Percentiles rank a stretch among this genome's conserved stretches.
These are phyloP conservation scores for Alternaria rosae DNA, from an alignment of 2,329 filamentous ascomycete genomes.

Conservation along the genomic window DNA sequence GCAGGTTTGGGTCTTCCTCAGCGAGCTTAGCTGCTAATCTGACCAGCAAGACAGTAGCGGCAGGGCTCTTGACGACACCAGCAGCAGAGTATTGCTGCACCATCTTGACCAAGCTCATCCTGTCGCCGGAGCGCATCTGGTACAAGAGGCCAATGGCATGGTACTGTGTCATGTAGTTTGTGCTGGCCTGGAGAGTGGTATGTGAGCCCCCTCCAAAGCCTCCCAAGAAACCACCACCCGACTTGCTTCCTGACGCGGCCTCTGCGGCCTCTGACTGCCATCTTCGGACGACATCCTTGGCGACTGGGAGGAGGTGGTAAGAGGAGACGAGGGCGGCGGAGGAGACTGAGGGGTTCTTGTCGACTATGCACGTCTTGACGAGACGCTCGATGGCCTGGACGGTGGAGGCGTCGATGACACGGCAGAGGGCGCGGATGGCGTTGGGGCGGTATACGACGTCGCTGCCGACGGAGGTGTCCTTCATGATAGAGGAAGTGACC, in stretches of 20 bases:
- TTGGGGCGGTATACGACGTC: slow-evolving; percentile 86
- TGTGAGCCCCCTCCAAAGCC: slow-evolving; percentile 86
- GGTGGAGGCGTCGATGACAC: slow-evolving; percentile 93
- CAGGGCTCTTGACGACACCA: slow-evolving; percentile 92
- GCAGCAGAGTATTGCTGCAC: slow-evolving; percentile 97
- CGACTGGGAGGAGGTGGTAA: slow-evolving; percentile 96
- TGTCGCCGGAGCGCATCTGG: slow-evolving; percentile 96
- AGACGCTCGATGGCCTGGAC: slow-evolving; percentile 98
- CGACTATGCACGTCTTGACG: slow-evolving; percentile 98
- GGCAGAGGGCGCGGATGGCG: slow-evolving; percentile 91
- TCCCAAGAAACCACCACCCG: slow-evolving; percentile 86
- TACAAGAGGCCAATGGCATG: slow-evolving; percentile 97
- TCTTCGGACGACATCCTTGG: slow-evolving; percentile 90
- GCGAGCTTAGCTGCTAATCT: slow-evolving; percentile 91
- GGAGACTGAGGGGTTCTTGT: slow-evolving; percentile 97
- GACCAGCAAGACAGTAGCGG: slow-evolving; percentile 90
- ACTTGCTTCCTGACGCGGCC: slow-evolving; percentile 89
- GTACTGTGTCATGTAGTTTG: slow-evolving; percentile 98
- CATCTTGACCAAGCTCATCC: slow-evolving; percentile 99
- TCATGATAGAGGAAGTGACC: slow-evolving; percentile 99
- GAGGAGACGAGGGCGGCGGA: slow-evolving; percentile 96
- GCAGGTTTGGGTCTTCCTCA: slow-evolving; percentile 86
- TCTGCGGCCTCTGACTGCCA: slow-evolving; percentile 99
- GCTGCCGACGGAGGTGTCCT: slow-evolving; percentile 94
- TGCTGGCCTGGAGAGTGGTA: slow-evolving; percentile 72